These are phyloP conservation scores for Aspergillus pseudonomiae DNA, from an alignment of 2,329 filamentous ascomycete species.

Conservation along the genomic window DNA sequence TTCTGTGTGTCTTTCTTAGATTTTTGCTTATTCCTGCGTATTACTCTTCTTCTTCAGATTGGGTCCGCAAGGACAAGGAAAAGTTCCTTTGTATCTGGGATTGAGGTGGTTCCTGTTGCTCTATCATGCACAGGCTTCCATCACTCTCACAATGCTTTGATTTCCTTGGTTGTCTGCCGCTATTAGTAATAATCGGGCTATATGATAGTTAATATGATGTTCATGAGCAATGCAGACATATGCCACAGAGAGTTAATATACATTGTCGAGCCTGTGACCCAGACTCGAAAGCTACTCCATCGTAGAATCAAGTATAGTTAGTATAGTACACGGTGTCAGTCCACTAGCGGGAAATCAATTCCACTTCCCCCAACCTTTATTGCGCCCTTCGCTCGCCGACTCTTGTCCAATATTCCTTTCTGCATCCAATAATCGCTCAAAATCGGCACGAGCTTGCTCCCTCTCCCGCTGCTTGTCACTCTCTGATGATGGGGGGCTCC, in stretches of 20 bases:
- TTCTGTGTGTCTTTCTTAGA: background rate
- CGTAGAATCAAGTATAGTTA: background rate
- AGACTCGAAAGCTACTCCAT: background rate
- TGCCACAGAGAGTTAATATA: background rate
- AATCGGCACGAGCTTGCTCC: conserved; percentile 47
- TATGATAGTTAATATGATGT: background rate
- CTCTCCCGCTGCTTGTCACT: conserved; percentile 31
- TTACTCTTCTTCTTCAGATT: conserved; percentile 14
- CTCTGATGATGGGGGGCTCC: conserved; percentile 10
- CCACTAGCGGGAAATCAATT: conserved; percentile 17
- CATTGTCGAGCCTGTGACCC: background rate
- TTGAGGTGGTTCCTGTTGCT: background rate
- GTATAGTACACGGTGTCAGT: background rate
- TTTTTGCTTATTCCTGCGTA: background rate
- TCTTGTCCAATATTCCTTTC: conserved; percentile 35
- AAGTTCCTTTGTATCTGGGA: conserved; percentile 8
- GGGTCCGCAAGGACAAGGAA: conserved; percentile 19
- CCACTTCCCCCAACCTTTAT: conserved; percentile 22
- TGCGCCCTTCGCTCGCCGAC: conserved; percentile 17
- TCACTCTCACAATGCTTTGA: background rate
- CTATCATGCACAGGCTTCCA: background rate
- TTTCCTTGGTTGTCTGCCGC: background rate
- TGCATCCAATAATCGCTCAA: conserved; percentile 46
- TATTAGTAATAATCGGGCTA: conserved; percentile 1
- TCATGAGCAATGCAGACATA: background rate